Conservation (phyloP, 2,329 filamentous ascomycete species). For the Berkeleyomyces basicola region DNA sequence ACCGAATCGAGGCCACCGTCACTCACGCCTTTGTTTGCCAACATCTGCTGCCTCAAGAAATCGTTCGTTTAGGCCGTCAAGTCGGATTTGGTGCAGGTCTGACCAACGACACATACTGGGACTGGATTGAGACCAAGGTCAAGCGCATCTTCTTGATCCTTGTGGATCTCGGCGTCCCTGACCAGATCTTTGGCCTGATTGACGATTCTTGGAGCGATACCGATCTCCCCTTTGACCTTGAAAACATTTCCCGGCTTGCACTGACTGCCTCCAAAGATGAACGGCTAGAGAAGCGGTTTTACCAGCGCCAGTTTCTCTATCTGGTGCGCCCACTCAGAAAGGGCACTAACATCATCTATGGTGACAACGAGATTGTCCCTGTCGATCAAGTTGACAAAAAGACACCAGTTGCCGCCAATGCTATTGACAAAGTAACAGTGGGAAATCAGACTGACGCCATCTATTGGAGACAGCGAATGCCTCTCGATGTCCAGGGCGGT, state of each 20-base stretch:
- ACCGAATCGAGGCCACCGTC: constrained; percentile 52
- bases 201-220: constrained; percentile 64
- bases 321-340: constrained; percentile 46
- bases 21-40: constrained; percentile 50
- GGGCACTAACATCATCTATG: constrained; percentile 46
- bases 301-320: constrained; percentile 53
- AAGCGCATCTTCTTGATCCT: constrained; percentile 56
- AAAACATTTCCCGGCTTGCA: constrained; percentile 46
- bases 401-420: constrained; percentile 23
- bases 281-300: constrained; percentile 51
- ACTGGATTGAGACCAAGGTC: constrained; percentile 57
- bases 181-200: constrained; percentile 59
- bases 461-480: constrained; percentile 41
- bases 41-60: constrained; percentile 46
- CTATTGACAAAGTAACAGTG: constrained; percentile 43
- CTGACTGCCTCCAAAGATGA: constrained; percentile 44
- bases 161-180: constrained; percentile 50
- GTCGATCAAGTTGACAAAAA: constrained; percentile 48
- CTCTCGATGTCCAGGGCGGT: constrained; percentile 24
- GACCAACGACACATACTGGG: constrained; percentile 60
- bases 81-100: constrained; percentile 48
- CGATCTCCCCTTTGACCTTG: constrained; percentile 51
- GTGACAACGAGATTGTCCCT: constrained; percentile 51
- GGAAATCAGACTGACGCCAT: constrained; percentile 41
- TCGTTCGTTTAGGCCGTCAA: constrained; percentile 42